Percentiles rank a stretch among this genome's conserved stretches.
These are phyloP conservation scores for Dendrostoma leiphaemia DNA, from an alignment of 2,329 filamentous ascomycete genomes.

Conservation along the genomic window DNA sequence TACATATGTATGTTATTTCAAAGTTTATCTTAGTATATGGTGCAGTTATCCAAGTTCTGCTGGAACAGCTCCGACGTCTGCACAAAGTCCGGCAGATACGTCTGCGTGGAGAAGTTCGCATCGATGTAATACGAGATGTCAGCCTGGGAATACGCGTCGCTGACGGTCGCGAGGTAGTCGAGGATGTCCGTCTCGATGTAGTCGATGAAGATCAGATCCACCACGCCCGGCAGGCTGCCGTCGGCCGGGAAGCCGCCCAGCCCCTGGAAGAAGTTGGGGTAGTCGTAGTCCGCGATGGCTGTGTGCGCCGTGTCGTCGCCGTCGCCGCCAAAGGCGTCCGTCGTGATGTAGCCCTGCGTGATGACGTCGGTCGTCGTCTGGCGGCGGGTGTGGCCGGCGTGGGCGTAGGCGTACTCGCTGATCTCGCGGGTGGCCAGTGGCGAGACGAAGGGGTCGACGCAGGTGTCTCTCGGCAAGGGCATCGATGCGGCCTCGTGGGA, in stretches of 20 bases:
- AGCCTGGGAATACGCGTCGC: constrained; percentile 27
- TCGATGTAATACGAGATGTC: constrained; percentile 38
- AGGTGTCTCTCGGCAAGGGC: constrained; percentile 39
- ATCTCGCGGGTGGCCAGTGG: constrained; percentile 23
- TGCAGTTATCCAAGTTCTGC: constrained; percentile 34
- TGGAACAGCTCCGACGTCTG: constrained; percentile 33
- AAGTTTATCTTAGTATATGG: constrained; percentile 22
- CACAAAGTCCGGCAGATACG: constrained; percentile 39
- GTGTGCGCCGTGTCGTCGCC: constrained; percentile 54
- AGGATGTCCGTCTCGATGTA: constrained; percentile 42
- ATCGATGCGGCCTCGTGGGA: constrained; percentile 25
- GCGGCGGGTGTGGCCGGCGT: constrained; percentile 42
- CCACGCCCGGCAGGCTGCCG: constrained; percentile 38
- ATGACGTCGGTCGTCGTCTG: constrained; percentile 41
- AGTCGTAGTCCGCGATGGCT: constrained; percentile 41
- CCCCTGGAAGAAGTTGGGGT: constrained; percentile 50
- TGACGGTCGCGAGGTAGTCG: constrained; percentile 30
- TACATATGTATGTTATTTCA: no score
- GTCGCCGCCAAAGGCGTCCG: constrained; percentile 54
- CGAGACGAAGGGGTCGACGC: constrained; percentile 40
- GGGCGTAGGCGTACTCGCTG: constrained; percentile 21
- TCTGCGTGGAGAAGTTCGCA: constrained; percentile 37
- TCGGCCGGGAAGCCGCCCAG: constrained; percentile 45
- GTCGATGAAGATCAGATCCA: constrained; percentile 54
- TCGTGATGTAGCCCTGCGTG: constrained; percentile 51